Conservation (phyloP, 2,329 filamentous ascomycete genomes). For the Dactylonectria estremocensis region DNA sequence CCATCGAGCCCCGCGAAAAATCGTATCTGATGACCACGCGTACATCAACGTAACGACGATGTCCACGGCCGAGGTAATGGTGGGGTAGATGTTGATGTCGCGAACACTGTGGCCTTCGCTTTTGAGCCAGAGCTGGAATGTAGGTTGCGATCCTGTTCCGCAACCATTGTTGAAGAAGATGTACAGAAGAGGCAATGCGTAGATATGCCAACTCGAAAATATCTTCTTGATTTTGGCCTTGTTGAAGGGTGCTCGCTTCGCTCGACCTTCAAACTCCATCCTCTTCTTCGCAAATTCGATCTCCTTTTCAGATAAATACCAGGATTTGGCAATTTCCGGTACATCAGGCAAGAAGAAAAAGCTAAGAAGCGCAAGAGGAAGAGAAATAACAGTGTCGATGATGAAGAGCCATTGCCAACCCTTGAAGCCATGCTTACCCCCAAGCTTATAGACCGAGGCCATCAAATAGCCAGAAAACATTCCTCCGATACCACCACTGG, state of each 20-base stretch:
- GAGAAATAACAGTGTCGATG: conserved; percentile 53
- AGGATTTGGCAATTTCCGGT: conserved; percentile 46
- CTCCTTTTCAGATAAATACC: conserved; percentile 46
- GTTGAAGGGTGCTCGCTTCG: conserved; percentile 57
- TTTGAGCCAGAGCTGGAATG: conserved; percentile 68
- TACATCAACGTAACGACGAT: conserved; percentile 73
- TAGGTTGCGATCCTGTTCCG: conserved; percentile 64
- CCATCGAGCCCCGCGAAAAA: conserved; percentile 73
- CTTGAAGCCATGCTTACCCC: conserved; percentile 59
- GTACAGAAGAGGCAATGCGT: conserved; percentile 70
- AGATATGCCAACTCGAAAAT: conserved; percentile 76
- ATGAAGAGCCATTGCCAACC: conserved; percentile 61
- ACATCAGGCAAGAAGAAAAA: conserved; percentile 51
- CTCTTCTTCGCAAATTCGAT: conserved; percentile 47
- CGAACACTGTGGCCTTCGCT: conserved; percentile 56
- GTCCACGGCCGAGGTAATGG: conserved; percentile 68
- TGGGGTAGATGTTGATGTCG: conserved; percentile 68
- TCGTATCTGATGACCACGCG: conserved; percentile 75
- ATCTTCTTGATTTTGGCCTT: conserved; percentile 71
- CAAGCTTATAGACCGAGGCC: conserved; percentile 56
- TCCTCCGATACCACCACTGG: conserved; percentile 43
- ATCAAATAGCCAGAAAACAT: conserved; percentile 50
- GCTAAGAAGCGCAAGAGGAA: conserved; percentile 50
- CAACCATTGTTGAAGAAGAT: conserved; percentile 75
- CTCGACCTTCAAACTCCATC: conserved; percentile 60